Evolutionary conservation across 306 rosid genomes (phyloP).

Genomic region (Arachis stenosperma): DNA sequence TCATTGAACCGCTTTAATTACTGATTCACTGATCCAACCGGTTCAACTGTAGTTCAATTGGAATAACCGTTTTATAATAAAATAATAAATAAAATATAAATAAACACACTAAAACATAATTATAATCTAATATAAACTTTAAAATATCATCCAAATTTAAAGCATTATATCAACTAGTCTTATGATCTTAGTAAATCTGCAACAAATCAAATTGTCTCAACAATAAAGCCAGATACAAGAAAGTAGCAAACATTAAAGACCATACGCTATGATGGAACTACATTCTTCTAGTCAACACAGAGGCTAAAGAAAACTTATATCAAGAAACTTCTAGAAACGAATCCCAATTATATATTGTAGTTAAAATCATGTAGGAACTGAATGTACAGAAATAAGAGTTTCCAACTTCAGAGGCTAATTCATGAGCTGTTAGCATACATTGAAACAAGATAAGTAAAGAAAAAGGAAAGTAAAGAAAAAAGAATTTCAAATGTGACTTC

Average conservation of each 20-base stretch:
- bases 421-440: conserved; percentile 52
- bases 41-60: too few species aligned
- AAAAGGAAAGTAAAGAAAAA: conserved; percentile 8
- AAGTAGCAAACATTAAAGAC: conserved; percentile 11
- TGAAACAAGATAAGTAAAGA: conserved; percentile 22
- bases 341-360: conserved; percentile 37
- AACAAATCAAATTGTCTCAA: neutral
- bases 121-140: too few species aligned
- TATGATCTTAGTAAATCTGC: conserved; percentile 9
- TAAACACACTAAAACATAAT: too few species aligned
- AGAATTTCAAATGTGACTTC: conserved; percentile 43
- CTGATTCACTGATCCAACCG: too few species aligned
- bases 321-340: conserved; percentile 25
- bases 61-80: too few species aligned
- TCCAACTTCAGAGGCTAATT: conserved; percentile 46
- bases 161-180: too few species aligned
- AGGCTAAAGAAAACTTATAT: neutral
- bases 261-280: conserved; percentile 4
- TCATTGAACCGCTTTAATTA: too few species aligned
- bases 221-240: conserved; percentile 20
- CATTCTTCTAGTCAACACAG: conserved; percentile 27
- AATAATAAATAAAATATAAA: too few species aligned
- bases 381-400: conserved; percentile 44
- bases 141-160: too few species aligned
- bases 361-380: conserved; percentile 38